Percentiles rank a stretch among this genome's conserved stretches.
Evolutionary conservation across 352 stramenopile genomes (phyloP).

Genomic region (Pythium periplocum): DNA sequence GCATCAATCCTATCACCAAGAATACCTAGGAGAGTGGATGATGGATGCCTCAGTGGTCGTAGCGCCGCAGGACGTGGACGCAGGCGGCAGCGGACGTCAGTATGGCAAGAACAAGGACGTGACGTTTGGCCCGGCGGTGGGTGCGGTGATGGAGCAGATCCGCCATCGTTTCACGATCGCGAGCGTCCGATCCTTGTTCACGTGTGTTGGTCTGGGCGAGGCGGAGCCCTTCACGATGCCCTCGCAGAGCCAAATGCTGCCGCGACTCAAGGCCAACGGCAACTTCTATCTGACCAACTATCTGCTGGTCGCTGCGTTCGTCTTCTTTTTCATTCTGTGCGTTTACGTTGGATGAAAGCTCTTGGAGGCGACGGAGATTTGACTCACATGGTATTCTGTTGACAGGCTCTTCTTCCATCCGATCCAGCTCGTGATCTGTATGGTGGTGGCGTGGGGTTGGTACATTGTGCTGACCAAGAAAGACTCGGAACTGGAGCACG

Average conservation of each 20-base stretch:
- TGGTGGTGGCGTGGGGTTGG: constrained; percentile 55
- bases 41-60: not conserved
- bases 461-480: constrained; percentile 64
- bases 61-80: constrained; percentile 6
- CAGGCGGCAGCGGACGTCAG: not conserved
- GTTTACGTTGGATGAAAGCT: not conserved
- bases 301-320: constrained; percentile 39
- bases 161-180: constrained; percentile 36
- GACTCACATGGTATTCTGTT: not conserved
- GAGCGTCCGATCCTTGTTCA: constrained; percentile 56
- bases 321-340: constrained; percentile 65
- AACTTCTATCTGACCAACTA: constrained; percentile 80
- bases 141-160: constrained; percentile 30
- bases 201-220: constrained; percentile 60
- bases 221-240: constrained; percentile 53
- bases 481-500: constrained; percentile 35
- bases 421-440: constrained; percentile 59
- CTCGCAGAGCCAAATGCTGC: constrained; percentile 33
- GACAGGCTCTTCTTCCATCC: constrained; percentile 65
- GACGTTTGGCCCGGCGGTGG: constrained; percentile 21
- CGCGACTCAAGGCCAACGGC: constrained; percentile 61
- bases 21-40: constrained; percentile 9
- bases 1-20: constrained; percentile 11
- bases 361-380: not conserved
- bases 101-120: constrained; percentile 5